phyloP scores from a whole-genome alignment of 2,329 filamentous ascomycete genomes.

The Pseudopyricularia cyperi region DNA sequence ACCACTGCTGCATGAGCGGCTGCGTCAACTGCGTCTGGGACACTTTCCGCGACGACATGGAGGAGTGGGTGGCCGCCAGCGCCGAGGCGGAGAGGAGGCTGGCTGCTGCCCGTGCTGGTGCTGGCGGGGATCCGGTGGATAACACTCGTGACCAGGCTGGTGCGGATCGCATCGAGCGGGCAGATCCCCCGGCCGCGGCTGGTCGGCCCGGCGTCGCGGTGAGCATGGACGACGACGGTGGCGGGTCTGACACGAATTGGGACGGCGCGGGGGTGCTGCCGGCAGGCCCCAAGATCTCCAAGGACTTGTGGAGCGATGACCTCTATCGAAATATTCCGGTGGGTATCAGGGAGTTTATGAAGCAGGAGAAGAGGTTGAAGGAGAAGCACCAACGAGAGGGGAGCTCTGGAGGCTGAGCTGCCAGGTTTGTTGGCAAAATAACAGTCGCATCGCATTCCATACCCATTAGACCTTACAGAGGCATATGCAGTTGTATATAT shows the following conservation, averaged over 20 bases:
- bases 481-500: neutral
- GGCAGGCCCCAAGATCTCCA: conserved; percentile 24
- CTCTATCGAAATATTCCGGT: conserved; percentile 74
- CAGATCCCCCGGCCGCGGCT: neutral
- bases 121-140: too few species aligned
- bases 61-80: conserved; percentile 65
- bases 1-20: conserved; percentile 98
- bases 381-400: conserved; percentile 52
- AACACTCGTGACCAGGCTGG: neutral
- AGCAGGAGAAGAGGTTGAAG: conserved; percentile 82
- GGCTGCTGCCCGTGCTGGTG: conserved; percentile 8
- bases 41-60: conserved; percentile 77
- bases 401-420: conserved; percentile 25
- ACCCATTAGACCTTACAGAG: neutral
- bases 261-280: conserved; percentile 16
- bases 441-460: neutral
- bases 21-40: conserved; percentile 99
- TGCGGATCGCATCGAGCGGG: neutral
- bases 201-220: conserved; percentile 19
- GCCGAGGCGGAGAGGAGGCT: conserved; percentile 48
- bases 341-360: conserved; percentile 95
- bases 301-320: conserved; percentile 48
- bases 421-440: neutral
- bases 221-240: conserved; percentile 71
- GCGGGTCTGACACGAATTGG: conserved; percentile 62